These are phyloP conservation scores for Leishmania tropica DNA, from an alignment of 208 protist genomes.

Conservation along the genomic window DNA sequence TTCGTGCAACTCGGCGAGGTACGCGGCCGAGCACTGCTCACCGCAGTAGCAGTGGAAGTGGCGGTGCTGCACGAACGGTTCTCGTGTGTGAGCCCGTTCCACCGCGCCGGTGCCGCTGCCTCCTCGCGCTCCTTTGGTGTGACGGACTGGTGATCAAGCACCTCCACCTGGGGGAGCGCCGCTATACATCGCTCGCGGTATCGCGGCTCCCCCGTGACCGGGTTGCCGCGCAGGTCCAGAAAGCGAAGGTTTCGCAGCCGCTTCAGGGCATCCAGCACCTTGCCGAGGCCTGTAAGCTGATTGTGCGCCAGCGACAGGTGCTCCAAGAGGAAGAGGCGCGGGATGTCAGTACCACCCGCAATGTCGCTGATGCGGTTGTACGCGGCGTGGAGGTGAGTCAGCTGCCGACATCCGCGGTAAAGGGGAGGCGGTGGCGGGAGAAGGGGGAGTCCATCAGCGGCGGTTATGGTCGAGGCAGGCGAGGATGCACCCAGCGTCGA, in stretches of 20 bases:
- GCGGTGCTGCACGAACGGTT: background rate
- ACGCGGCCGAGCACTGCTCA: background rate
- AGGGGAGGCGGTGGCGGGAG: conserved; percentile 8
- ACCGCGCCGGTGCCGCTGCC: conserved; percentile 6
- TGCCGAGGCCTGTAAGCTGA: conserved; percentile 47
- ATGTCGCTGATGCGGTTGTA: conserved; percentile 51
- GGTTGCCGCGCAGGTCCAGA: conserved; percentile 76
- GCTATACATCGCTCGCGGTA: conserved; percentile 72
- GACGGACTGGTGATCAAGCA: conserved; percentile 66
- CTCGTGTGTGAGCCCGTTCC: background rate
- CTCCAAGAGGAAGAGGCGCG: conserved; percentile 53
- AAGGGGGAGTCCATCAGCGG: background rate
- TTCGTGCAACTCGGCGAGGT: background rate
- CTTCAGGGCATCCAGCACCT: conserved; percentile 38
- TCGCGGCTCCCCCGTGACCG: conserved; percentile 53
- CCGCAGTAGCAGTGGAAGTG: background rate
- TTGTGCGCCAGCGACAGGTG: conserved; percentile 72
- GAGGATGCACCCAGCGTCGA: background rate
- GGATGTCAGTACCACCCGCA: conserved; percentile 47
- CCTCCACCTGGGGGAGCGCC: conserved; percentile 62
- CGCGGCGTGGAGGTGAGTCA: conserved; percentile 46
- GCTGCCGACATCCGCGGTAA: conserved; percentile 53
- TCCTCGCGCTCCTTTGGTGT: conserved; percentile 54
- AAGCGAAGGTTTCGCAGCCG: conserved; percentile 52
- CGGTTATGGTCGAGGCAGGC: background rate